Conservation (phyloP, 371 early-diverging fungal species). For the Saksenaea vasiformis region DNA sequence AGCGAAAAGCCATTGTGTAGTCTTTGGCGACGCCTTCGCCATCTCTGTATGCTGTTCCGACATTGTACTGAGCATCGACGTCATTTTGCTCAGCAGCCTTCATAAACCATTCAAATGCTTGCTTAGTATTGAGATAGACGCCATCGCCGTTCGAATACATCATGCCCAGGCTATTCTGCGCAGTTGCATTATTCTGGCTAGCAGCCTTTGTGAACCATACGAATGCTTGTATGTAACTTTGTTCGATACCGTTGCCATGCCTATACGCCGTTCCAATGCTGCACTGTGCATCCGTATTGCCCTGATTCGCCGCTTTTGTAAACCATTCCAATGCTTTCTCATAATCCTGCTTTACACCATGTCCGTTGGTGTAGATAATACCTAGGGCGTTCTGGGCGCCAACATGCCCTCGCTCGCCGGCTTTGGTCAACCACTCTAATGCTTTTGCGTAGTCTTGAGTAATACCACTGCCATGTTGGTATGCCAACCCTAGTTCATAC, state of each 20-base stretch:
- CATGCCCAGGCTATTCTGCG: no score
- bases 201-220: constrained; percentile 72
- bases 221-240: constrained; percentile 42
- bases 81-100: constrained; percentile 32
- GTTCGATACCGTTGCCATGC: constrained; percentile 68
- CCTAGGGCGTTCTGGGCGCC: no score
- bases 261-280: constrained; percentile 71
- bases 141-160: no score
- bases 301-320: constrained; percentile 54
- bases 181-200: background rate
- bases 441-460: no score
- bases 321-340: constrained; percentile 66
- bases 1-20: no score
- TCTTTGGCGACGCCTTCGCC: background rate
- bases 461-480: no score
- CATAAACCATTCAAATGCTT: constrained; percentile 42
- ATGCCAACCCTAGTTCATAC: no score
- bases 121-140: constrained; percentile 10
- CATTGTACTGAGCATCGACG: background rate
- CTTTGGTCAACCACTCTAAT: no score
- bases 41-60: constrained; percentile 21
- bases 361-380: no score
- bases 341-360: constrained; percentile 20
- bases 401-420: no score
- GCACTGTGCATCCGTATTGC: constrained; percentile 66